phyloP scores from a whole-genome alignment of 2,329 filamentous ascomycete species.

The Juglanconis oblonga region DNA sequence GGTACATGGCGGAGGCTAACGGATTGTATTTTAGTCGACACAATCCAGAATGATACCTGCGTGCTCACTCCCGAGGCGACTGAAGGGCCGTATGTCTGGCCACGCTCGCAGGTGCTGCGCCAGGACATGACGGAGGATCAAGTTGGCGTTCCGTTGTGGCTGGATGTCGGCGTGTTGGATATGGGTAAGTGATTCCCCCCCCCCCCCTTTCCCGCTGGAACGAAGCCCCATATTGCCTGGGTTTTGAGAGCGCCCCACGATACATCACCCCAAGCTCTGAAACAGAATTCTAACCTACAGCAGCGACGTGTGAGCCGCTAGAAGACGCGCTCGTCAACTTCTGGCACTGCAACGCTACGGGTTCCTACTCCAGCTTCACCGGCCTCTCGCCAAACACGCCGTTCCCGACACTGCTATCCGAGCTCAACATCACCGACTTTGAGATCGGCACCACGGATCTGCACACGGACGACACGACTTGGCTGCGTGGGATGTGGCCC shows the following conservation, averaged over 20 bases:
- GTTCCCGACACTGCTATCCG: constrained; percentile 26
- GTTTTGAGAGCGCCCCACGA: too few species aligned
- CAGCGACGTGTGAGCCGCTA: constrained; percentile 11
- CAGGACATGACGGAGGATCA: constrained; percentile 14
- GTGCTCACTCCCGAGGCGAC: constrained; percentile 9
- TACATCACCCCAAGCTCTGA: neutral
- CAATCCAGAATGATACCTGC: constrained; percentile 14
- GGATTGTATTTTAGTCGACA: neutral
- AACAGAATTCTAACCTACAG: neutral
- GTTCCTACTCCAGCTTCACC: constrained; percentile 28
- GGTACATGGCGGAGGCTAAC: too few species aligned
- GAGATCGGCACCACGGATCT: constrained; percentile 21
- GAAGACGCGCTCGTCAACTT: constrained; percentile 7
- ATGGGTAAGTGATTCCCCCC: neutral
- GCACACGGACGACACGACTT: constrained; percentile 29
- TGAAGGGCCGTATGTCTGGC: constrained; percentile 9
- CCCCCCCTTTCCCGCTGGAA: too few species aligned
- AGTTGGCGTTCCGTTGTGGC: constrained; percentile 5
- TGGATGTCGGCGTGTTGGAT: constrained; percentile 12
- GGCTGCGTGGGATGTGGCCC: constrained; percentile 27
- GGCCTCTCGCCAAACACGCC: constrained; percentile 28
- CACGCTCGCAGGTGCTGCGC: constrained; percentile 1
- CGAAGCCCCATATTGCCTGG: neutral
- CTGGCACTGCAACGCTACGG: constrained; percentile 21
- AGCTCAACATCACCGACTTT: constrained; percentile 26